Base-by-base conservation (phyloP, 2,329 filamentous ascomycete species). In the Dactylellina haptotyla region DNA sequence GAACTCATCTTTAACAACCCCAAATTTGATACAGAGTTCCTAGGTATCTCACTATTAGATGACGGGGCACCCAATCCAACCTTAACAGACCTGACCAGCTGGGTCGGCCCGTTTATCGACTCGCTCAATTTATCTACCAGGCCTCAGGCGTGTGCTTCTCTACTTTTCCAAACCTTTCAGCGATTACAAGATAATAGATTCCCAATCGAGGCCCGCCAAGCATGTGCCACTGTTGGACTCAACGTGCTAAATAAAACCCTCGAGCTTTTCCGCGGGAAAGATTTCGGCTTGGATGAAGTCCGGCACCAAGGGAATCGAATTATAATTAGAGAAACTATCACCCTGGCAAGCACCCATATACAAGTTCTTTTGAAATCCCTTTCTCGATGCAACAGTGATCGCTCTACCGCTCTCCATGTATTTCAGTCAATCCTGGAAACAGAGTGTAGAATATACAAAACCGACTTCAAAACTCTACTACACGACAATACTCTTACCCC, bases 281-380 rank as follows among this genome's bases (percentile, higher is more conserved):
- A 81, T 69, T 84, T 85, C 74, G 83, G 83, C 2, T 81, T 84
- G 58, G 80, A 84, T 64, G 81, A 80, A 14, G 81, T 80, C 12
- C 80, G 82, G 64, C 81, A 82, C 23, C 82, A 83, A 12, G 82
- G 84, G 18, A 83, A 81, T 57, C 82, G 82, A 6, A 80, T 85
- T 43, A 83, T 85, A 41, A 77, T 85, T 18, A 82, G 81, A 30
- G 83, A 85, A 63, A 83, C 82, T 16, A 78, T 85, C 65, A 81
- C 82, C 41, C 80, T 84, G 23, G 81, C 84, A 50, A 82, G 80
- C 41, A 80, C 83, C 43, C 82, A 83, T 65, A 82, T 85, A 16
- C 53, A 63, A 16, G 41, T 76, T 20, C 63, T 76, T 18, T 64
- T 76, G 30, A 70, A 76, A 39, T 75, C 76, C 32, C 66, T 76